Evolutionary conservation across 306 rosid species (phyloP).

Genomic region (Boehmeria nivea): DNA sequence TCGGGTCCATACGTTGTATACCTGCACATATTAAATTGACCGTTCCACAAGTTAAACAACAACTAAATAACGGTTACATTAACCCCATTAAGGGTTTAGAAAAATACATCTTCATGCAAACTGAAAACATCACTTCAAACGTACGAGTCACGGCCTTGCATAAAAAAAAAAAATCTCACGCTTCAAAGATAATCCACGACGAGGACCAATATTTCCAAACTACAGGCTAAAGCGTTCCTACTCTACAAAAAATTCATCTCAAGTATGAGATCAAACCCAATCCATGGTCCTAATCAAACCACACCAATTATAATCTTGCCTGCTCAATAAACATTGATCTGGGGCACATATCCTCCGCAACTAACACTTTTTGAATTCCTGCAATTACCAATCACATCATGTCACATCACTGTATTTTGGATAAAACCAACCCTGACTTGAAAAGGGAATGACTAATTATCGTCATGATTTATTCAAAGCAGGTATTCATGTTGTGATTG

Average conservation of each 20-base stretch:
- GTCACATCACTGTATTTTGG: constrained; percentile 27
- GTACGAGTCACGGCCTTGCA: constrained; percentile 16
- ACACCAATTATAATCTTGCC: constrained; percentile 27
- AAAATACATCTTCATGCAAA: constrained; percentile 34
- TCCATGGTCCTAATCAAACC: constrained; percentile 20
- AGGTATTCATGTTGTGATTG: constrained; percentile 33
- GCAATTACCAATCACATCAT: constrained; percentile 36
- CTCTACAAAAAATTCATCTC: constrained; percentile 16
- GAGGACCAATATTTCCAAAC: constrained; percentile 20
- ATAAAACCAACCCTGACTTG: constrained; percentile 24
- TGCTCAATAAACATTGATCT: constrained; percentile 26
- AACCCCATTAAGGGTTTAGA: constrained; percentile 18
- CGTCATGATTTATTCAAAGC: constrained; percentile 9
- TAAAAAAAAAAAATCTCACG: constrained; percentile 13
- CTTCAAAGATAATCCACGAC: constrained; percentile 4
- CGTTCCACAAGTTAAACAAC: background rate
- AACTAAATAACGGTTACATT: constrained; percentile 30
- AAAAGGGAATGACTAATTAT: constrained; percentile 18
- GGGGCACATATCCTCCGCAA: constrained; percentile 25
- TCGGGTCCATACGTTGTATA: constrained; percentile 90
- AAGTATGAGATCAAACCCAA: constrained; percentile 11
- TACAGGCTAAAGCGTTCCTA: constrained; percentile 3
- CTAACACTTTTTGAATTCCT: constrained; percentile 28
- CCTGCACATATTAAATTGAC: constrained; percentile 42
- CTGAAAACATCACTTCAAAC: constrained; percentile 29